Conservation (phyloP, 768 basidiomycete species). For the Sistotremastrum suecicum region DNA sequence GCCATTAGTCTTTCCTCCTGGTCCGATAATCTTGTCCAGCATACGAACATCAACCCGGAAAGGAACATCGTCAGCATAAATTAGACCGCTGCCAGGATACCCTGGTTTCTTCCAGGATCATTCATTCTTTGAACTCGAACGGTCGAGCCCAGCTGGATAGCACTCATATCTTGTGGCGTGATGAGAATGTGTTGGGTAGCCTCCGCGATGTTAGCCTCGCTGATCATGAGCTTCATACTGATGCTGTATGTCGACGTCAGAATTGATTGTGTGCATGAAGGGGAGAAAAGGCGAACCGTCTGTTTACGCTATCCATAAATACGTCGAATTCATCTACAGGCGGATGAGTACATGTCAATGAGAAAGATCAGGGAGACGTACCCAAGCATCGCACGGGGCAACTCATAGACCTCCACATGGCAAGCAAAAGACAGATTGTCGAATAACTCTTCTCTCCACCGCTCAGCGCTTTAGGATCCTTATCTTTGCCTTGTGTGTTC, state of each 20-base stretch:
- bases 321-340: constrained; percentile 88
- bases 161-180: constrained; percentile 88
- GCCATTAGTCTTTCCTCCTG: too few species aligned
- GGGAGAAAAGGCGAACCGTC: constrained; percentile 23
- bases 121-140: constrained; percentile 68
- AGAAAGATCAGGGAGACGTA: constrained; percentile 17
- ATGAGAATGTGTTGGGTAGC: constrained; percentile 91
- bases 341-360: background rate
- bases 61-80: too few species aligned
- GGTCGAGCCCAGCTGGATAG: constrained; percentile 46
- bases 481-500: constrained; percentile 52
- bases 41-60: too few species aligned
- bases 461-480: constrained; percentile 75
- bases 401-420: constrained; percentile 91
- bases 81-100: constrained; percentile 17
- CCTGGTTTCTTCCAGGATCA: constrained; percentile 63
- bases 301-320: constrained; percentile 91
- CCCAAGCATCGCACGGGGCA: constrained; percentile 89
- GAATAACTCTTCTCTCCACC: constrained; percentile 97
- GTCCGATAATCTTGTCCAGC: too few species aligned
- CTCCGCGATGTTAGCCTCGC: constrained; percentile 61
- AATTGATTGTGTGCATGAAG: too few species aligned
- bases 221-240: constrained; percentile 90
- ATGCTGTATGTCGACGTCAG: constrained; percentile 20
- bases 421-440: constrained; percentile 85